Evolutionary conservation across 352 stramenopile species (phyloP).

Genomic region (Peronospora farinosa): DNA sequence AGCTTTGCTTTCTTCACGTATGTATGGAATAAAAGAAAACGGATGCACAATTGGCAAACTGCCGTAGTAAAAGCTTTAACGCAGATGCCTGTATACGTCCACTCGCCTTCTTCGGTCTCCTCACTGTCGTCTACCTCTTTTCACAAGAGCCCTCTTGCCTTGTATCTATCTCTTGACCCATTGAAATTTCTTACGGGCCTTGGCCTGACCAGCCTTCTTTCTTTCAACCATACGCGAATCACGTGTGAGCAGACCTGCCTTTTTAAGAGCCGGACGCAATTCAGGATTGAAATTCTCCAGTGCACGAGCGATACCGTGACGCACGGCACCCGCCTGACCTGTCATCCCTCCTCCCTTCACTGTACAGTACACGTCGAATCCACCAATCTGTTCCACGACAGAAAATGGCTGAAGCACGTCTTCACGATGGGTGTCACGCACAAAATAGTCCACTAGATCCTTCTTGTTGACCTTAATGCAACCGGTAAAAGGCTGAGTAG

Average conservation of each 20-base stretch:
- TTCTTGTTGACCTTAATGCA: conserved; percentile 92
- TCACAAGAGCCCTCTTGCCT: conserved; percentile 13
- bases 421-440: conserved; percentile 86
- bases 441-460: conserved; percentile 91
- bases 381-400: conserved; percentile 59
- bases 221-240: conserved; percentile 94
- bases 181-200: conserved; percentile 96
- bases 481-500: conserved; percentile 65
- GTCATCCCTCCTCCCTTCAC: conserved; percentile 90
- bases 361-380: conserved; percentile 89
- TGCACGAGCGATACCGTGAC: conserved; percentile 89
- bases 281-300: conserved; percentile 92
- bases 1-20: conserved; percentile 15
- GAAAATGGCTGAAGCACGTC: conserved; percentile 80
- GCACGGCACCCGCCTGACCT: conserved; percentile 91
- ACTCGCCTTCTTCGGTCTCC: conserved; percentile 5
- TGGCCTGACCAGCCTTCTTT: conserved; percentile 94
- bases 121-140: conserved; percentile 11
- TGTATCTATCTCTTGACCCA: conserved; percentile 95
- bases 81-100: conserved; percentile 4
- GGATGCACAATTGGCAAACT: conserved; percentile 11
- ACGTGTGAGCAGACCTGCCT: conserved; percentile 88
- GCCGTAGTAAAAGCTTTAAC: conserved; percentile 11
- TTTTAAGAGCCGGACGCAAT: conserved; percentile 89
- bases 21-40: conserved; percentile 31